Percentiles rank a stretch among this genome's conserved stretches.
Evolutionary conservation across 2,329 filamentous ascomycete genomes (phyloP).

Genomic region (Microdochium trichocladiopsis): DNA sequence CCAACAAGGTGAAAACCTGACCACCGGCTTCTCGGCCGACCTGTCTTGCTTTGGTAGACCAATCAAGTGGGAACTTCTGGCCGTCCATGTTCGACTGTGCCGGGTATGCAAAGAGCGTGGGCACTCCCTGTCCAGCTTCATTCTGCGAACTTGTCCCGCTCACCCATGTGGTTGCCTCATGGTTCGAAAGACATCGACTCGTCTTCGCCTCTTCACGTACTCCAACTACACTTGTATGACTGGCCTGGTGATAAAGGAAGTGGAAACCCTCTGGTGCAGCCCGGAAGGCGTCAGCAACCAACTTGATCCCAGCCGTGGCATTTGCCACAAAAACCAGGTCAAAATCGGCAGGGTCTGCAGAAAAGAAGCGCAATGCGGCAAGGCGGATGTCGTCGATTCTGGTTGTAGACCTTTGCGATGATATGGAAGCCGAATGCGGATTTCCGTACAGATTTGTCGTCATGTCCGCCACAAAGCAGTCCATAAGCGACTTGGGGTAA

Average conservation of each 20-base stretch:
- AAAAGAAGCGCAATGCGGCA: slow-evolving; percentile 67
- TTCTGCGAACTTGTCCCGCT: slow-evolving; percentile 23
- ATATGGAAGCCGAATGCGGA: slow-evolving; percentile 78
- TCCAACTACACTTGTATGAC: slow-evolving; percentile 83
- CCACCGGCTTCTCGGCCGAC: neutral
- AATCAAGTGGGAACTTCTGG: slow-evolving; percentile 62
- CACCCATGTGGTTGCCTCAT: slow-evolving; percentile 60
- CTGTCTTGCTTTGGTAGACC: slow-evolving; percentile 46
- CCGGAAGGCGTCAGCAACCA: slow-evolving; percentile 66
- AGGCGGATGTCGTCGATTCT: slow-evolving; percentile 72
- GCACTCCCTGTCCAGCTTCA: slow-evolving; percentile 11
- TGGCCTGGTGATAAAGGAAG: slow-evolving; percentile 77
- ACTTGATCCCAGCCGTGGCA: slow-evolving; percentile 55
- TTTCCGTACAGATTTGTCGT: slow-evolving; percentile 78
- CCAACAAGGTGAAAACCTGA: slow-evolving; percentile 62
- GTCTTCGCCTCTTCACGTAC: slow-evolving; percentile 62
- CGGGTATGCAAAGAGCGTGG: slow-evolving; percentile 67
- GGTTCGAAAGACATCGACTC: slow-evolving; percentile 61
- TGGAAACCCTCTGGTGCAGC: slow-evolving; percentile 63
- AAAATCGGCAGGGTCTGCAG: slow-evolving; percentile 72
- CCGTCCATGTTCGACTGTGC: slow-evolving; percentile 94
- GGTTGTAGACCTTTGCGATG: slow-evolving; percentile 69
- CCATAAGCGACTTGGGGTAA: slow-evolving; percentile 73
- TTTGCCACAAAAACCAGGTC: slow-evolving; percentile 66
- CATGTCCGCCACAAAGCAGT: slow-evolving; percentile 73